Evolutionary conservation across 306 rosid species (phyloP).

Genomic region (Mucuna pruriens): DNA sequence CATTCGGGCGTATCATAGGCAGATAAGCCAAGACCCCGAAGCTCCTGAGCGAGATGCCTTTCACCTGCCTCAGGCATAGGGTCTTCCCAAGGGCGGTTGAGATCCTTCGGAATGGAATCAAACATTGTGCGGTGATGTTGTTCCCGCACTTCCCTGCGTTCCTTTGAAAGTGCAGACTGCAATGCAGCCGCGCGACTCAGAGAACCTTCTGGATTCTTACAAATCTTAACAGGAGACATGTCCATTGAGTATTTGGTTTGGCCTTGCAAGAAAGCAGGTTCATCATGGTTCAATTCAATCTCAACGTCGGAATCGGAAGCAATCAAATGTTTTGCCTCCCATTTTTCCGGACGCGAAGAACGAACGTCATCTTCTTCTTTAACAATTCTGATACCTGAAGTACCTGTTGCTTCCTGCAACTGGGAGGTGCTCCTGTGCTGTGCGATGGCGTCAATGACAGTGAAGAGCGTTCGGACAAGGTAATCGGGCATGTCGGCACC

Average conservation of each 20-base stretch:
- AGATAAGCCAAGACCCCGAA: slow-evolving; percentile 79
- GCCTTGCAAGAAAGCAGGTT: slow-evolving; percentile 85
- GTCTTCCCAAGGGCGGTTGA: slow-evolving; percentile 94
- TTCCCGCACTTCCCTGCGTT: slow-evolving; percentile 85
- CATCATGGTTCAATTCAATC: slow-evolving; percentile 80
- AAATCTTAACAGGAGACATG: slow-evolving; percentile 88
- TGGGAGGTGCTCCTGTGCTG: too few species aligned
- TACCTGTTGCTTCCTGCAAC: too few species aligned
- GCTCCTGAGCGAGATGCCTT: too few species aligned
- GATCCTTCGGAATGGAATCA: slow-evolving; percentile 88
- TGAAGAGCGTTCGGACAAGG: slow-evolving; percentile 60
- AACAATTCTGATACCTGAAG: too few species aligned
- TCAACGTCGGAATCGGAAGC: too few species aligned
- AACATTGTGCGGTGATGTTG: slow-evolving; percentile 85
- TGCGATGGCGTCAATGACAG: slow-evolving; percentile 62
- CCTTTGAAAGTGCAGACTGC: slow-evolving; percentile 84
- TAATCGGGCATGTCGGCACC: slow-evolving; percentile 76
- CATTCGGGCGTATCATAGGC: slow-evolving; percentile 87
- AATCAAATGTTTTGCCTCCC: too few species aligned
- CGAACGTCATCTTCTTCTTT: too few species aligned
- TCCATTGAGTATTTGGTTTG: slow-evolving; percentile 75
- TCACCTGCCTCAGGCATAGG: slow-evolving; percentile 90
- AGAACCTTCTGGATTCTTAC: slow-evolving; percentile 88
- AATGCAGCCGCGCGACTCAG: slow-evolving; percentile 85
- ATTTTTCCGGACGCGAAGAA: too few species aligned